phyloP scores from a whole-genome alignment of 23 red algal genomes.

The Cyanidium caldarium region DNA sequence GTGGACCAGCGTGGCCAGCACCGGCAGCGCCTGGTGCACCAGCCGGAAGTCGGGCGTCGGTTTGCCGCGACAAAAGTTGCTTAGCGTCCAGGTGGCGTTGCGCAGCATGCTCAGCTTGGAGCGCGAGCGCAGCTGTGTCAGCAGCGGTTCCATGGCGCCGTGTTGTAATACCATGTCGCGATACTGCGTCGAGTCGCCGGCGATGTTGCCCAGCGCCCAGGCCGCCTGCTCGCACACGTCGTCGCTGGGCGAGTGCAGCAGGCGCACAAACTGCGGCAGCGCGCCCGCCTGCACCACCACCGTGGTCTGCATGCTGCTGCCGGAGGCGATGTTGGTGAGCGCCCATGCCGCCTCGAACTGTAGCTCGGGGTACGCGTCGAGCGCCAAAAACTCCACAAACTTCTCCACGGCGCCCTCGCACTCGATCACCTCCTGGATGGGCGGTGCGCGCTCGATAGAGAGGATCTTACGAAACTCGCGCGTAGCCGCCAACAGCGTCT shows the following conservation, averaged over 20 bases:
- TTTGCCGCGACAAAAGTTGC: slow-evolving; percentile 86
- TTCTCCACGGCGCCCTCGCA: slow-evolving; percentile 50
- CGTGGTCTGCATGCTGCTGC: slow-evolving; percentile 62
- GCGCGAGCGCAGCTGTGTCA: slow-evolving; percentile 36
- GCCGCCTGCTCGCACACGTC: slow-evolving; percentile 87
- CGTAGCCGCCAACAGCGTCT: slow-evolving; percentile 37
- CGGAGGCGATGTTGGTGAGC: slow-evolving; percentile 85
- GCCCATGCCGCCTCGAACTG: slow-evolving; percentile 95
- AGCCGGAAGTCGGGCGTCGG: slow-evolving; percentile 51
- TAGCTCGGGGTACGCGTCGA: slow-evolving; percentile 48
- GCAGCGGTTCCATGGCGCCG: slow-evolving; percentile 60
- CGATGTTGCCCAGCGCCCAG: slow-evolving; percentile 93
- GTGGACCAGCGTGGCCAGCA: slow-evolving; percentile 55
- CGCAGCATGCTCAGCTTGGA: slow-evolving; percentile 68
- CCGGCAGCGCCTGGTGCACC: slow-evolving; percentile 50
- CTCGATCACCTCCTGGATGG: slow-evolving; percentile 73
- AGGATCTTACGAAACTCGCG: slow-evolving; percentile 75
- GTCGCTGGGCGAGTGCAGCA: slow-evolving; percentile 67
- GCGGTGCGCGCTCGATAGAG: slow-evolving; percentile 83
- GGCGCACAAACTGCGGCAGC: slow-evolving; percentile 62
- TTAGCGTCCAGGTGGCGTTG: slow-evolving; percentile 84
- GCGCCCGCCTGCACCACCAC: slow-evolving; percentile 81
- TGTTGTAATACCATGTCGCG: slow-evolving; percentile 67
- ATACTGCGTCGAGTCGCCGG: slow-evolving; percentile 68
- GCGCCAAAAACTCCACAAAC: slow-evolving; percentile 67